A percentile compares a stretch with the other conserved stretches of the same genome.
Evolutionary conservation across 176 grass and related monocot genomes (phyloP).

Genomic region (Poa annua): DNA sequence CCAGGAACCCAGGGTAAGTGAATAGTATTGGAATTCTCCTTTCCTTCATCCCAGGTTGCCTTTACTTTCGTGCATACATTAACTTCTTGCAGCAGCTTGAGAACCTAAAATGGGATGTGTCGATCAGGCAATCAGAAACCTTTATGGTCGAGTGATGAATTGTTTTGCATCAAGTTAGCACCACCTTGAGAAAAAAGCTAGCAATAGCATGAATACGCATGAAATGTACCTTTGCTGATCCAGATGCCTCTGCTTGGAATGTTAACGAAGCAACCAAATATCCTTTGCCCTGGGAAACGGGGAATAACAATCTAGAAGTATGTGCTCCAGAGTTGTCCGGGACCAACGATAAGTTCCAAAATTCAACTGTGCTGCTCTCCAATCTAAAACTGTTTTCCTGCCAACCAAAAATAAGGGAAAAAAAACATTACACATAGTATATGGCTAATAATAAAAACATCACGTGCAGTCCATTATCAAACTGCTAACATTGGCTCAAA

Average conservation of each 20-base stretch:
- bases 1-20: conserved; percentile 85
- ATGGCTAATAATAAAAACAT: neutral
- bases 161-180: conserved; percentile 15
- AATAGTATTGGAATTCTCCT: conserved; percentile 57
- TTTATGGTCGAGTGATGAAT: conserved; percentile 9
- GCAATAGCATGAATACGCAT: conserved; percentile 1
- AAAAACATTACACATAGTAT: conserved; percentile 28
- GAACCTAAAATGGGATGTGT: conserved; percentile 60
- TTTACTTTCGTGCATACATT: conserved; percentile 93
- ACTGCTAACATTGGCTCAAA: conserved; percentile 25
- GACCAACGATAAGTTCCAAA: conserved; percentile 68
- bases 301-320: conserved; percentile 74
- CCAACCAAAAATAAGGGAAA: conserved; percentile 37
- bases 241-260: conserved; percentile 58
- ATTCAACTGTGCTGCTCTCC: conserved; percentile 66
- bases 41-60: conserved; percentile 62
- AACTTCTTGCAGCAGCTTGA: conserved; percentile 79
- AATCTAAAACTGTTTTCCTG: conserved; percentile 81
- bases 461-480: neutral
- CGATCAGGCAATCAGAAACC: conserved; percentile 51
- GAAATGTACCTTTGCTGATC: conserved; percentile 65
- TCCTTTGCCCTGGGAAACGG: conserved; percentile 77
- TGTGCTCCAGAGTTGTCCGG: conserved; percentile 49
- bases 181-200: neutral
- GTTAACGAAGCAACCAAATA: conserved; percentile 63